Percentiles rank a stretch among this genome's conserved stretches.
These are phyloP conservation scores for Sarcocystis neurona DNA, from an alignment of 169 alveolate species.

Conservation along the genomic window DNA sequence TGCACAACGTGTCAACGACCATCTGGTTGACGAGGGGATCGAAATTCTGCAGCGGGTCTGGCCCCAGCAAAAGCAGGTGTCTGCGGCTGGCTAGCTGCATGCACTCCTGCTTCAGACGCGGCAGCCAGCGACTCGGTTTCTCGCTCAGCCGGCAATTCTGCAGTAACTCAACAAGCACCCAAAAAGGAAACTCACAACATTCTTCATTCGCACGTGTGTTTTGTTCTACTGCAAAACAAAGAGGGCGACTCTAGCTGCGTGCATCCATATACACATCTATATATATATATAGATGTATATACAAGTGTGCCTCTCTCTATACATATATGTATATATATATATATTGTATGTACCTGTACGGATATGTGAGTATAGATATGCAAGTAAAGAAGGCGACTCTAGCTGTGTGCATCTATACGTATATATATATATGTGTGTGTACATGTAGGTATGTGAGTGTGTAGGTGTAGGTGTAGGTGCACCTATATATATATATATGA, in stretches of 20 bases:
- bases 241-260: neutral
- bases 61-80: conserved; percentile 24
- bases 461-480: no score
- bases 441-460: no score
- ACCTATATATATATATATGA: no score
- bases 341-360: no score
- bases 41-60: conserved; percentile 27
- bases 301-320: no score
- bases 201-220: neutral
- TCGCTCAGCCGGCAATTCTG: conserved; percentile 5
- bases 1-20: conserved; percentile 1
- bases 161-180: neutral
- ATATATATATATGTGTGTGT: no score
- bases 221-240: neutral
- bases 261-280: neutral
- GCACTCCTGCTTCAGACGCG: neutral
- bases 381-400: no score
- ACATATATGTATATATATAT: no score
- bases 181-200: neutral
- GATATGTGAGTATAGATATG: no score
- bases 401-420: no score
- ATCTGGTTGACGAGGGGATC: conserved; percentile 38
- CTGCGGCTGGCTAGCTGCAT: neutral
- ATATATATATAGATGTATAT: no score
- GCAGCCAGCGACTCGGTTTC: conserved; percentile 38